Conservation (phyloP, 257 asterid genomes). For the Hygrophila difformis region DNA sequence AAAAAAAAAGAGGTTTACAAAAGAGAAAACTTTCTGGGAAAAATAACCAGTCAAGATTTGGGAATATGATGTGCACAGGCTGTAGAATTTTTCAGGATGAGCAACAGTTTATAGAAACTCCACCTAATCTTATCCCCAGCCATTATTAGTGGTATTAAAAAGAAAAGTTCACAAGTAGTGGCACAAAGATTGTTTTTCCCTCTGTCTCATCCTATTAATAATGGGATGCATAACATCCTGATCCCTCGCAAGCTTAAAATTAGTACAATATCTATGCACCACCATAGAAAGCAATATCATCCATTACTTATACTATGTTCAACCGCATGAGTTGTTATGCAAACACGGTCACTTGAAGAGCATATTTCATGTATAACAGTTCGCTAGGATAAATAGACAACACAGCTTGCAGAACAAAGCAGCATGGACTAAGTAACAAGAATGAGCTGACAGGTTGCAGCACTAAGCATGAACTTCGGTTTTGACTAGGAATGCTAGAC, state of each 20-base stretch:
- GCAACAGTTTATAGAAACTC: no score
- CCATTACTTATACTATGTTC: not conserved
- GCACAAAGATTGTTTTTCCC: no score
- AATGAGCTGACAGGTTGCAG: constrained; percentile 1
- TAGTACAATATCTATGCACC: not conserved
- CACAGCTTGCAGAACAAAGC: not conserved
- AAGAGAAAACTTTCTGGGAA: no score
- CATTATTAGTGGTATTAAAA: no score
- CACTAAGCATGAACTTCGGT: not conserved
- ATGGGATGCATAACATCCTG: not conserved
- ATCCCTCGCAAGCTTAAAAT: constrained; percentile 1
- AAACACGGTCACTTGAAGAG: not conserved
- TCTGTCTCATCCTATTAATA: constrained; percentile 1
- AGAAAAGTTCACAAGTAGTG: no score
- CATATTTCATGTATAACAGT: not conserved
- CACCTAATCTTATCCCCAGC: no score
- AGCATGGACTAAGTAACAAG: constrained; percentile 1
- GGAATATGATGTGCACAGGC: not conserved
- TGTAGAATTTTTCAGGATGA: constrained; percentile 2
- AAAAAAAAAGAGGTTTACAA: no score
- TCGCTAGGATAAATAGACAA: not conserved
- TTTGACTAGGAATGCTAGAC: not conserved
- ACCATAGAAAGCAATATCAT: not conserved
- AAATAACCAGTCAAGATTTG: constrained; percentile 1
- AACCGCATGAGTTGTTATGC: not conserved